These are phyloP conservation scores for Cyberlindnera americana DNA, from an alignment of 805 yeast species.

Conservation along the genomic window DNA sequence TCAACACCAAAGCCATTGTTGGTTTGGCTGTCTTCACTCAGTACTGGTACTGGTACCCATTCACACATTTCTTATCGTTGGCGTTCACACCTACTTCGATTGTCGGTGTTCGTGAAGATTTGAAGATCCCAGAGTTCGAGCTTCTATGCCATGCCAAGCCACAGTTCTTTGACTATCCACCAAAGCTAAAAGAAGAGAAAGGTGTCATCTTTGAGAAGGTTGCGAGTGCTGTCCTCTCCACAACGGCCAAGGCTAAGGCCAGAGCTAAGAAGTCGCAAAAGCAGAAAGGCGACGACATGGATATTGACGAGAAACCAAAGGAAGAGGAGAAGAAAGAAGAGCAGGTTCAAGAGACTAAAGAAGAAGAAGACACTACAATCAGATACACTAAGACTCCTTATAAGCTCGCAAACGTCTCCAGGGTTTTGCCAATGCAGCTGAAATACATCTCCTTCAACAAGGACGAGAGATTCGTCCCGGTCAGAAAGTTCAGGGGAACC, in stretches of 20 bases:
- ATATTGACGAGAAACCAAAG: slow-evolving; percentile 35
- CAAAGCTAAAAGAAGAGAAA: slow-evolving; percentile 73
- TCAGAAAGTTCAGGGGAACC: slow-evolving; percentile 66
- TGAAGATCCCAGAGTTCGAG: slow-evolving; percentile 80
- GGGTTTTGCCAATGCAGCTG: slow-evolving; percentile 88
- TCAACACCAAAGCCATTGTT: slow-evolving; percentile 87
- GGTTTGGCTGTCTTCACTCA: slow-evolving; percentile 89
- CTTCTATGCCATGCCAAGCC: slow-evolving; percentile 79
- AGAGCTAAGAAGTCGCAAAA: slow-evolving; percentile 70
- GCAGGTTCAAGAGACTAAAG: slow-evolving; percentile 23
- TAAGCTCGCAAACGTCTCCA: slow-evolving; percentile 71
- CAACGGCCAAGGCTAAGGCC: slow-evolving; percentile 91
- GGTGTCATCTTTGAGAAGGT: slow-evolving; percentile 85
- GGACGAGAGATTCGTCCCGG: slow-evolving; percentile 76
- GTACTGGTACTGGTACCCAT: slow-evolving; percentile 98
- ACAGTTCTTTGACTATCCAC: slow-evolving; percentile 83
- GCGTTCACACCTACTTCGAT: slow-evolving; percentile 92
- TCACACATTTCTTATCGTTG: slow-evolving; percentile 86
- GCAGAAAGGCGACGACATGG: slow-evolving; percentile 48
- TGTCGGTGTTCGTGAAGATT: slow-evolving; percentile 79
- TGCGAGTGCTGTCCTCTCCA: slow-evolving; percentile 89
- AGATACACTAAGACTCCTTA: slow-evolving; percentile 64
- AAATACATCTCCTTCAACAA: slow-evolving; percentile 75
- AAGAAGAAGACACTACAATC: slow-evolving; percentile 34
- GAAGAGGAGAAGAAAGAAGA: slow-evolving; percentile 24